A percentile compares a stretch with the other conserved stretches of the same genome.
Conservation (phyloP, 139 green algal species). For the Coelastrella sp. region DNA sequence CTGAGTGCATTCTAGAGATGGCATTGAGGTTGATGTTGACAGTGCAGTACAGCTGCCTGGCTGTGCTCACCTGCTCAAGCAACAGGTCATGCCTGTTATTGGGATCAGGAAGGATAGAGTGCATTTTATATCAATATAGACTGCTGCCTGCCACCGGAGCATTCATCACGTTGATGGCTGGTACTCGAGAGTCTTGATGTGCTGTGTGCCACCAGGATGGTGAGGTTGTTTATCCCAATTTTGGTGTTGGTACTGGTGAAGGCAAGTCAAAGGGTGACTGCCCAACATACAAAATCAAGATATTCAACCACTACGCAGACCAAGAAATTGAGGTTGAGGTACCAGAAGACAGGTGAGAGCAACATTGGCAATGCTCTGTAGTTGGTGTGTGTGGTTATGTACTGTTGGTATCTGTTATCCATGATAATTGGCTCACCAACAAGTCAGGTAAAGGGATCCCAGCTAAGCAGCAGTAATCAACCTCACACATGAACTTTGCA, state of each 20-base stretch:
- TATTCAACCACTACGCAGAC: conserved; percentile 80
- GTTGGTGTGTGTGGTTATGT: not conserved
- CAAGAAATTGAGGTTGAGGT: conserved; percentile 88
- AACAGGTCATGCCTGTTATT: not conserved
- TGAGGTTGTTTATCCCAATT: conserved; percentile 32
- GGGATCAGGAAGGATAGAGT: too few relatives aligned
- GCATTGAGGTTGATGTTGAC: too few relatives aligned
- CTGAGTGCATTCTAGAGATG: not conserved
- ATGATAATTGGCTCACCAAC: too few relatives aligned
- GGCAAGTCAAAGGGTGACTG: conserved; percentile 64
- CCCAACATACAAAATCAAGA: conserved; percentile 80
- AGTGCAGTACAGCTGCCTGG: too few relatives aligned
- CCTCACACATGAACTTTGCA: too few relatives aligned
- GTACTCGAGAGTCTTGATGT: not conserved
- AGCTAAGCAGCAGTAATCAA: not conserved
- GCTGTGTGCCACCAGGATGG: not conserved
- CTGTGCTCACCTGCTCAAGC: not conserved
- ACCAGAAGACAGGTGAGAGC: conserved; percentile 84
- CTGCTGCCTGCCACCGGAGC: too few relatives aligned
- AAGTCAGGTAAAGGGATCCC: not conserved
- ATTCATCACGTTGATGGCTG: too few relatives aligned
- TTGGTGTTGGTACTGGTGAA: conserved; percentile 84
- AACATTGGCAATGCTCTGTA: conserved; percentile 1
- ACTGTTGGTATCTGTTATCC: too few relatives aligned
- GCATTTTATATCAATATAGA: too few relatives aligned